These are phyloP conservation scores for Helminthosporium solani DNA, from an alignment of 2,329 filamentous ascomycete species.

Conservation along the genomic window DNA sequence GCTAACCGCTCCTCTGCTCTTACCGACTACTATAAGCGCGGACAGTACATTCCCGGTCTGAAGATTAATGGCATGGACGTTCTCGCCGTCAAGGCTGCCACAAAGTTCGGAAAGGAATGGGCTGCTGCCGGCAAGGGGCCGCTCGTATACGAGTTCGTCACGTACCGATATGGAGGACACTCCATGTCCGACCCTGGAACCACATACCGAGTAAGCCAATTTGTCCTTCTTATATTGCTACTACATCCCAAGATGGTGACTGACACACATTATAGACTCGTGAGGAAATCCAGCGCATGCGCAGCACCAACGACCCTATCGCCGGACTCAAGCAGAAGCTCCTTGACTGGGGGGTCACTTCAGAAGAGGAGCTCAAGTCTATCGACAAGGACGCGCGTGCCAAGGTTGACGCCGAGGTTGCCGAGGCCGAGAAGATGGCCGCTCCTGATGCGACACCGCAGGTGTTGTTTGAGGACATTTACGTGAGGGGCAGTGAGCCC, in stretches of 20 bases:
- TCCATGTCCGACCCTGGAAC: conserved; percentile 99
- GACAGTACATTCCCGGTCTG: conserved; percentile 97
- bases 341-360: conserved; percentile 87
- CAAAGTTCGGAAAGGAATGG: conserved; percentile 90
- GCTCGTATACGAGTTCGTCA: conserved; percentile 97
- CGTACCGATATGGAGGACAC: conserved; percentile 98
- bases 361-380: conserved; percentile 92
- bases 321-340: conserved; percentile 98
- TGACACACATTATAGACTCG: conserved; percentile 61
- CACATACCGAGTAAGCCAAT: conserved; percentile 71
- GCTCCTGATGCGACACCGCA: conserved; percentile 73
- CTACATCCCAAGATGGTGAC: conserved; percentile 1
- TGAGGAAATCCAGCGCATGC: conserved; percentile 99
- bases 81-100: conserved; percentile 93
- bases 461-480: conserved; percentile 96
- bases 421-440: conserved; percentile 83
- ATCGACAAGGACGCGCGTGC: conserved; percentile 91
- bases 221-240: not conserved
- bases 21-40: conserved; percentile 99
- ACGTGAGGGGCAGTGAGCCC: conserved; percentile 84
- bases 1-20: conserved; percentile 90
- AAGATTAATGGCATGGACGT: conserved; percentile 99
- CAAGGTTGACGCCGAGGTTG: conserved; percentile 86
- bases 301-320: conserved; percentile 97
- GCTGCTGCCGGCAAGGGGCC: conserved; percentile 81